Conservation (phyloP, 768 basidiomycete genomes). For the Lentinula aciculospora region DNA sequence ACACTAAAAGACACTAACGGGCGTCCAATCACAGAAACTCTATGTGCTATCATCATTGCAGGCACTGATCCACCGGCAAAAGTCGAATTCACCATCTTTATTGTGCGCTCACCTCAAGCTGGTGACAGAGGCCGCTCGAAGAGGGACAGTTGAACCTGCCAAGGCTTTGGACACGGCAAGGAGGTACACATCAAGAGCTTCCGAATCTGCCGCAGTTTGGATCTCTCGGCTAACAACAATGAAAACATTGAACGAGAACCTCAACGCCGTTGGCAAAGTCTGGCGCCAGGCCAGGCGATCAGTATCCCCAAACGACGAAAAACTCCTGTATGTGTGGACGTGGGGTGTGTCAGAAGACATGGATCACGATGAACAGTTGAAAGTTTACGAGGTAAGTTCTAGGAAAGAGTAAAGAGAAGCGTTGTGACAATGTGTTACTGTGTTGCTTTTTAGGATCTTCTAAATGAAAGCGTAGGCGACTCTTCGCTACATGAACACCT, state of each 20-base stretch:
- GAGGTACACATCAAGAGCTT: conserved; percentile 37
- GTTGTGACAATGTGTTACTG: conserved; percentile 9
- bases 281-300: conserved; percentile 40
- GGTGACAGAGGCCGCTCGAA: conserved; percentile 14
- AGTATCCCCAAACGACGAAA: conserved; percentile 19
- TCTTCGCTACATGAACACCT: conserved; percentile 39
- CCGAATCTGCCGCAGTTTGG: conserved; percentile 43
- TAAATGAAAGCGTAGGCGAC: conserved; percentile 42
- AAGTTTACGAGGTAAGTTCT: conserved; percentile 27
- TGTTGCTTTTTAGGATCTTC: conserved; percentile 33
- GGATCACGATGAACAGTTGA: conserved; percentile 10
- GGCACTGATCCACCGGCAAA: conserved; percentile 20
- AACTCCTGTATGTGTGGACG: conserved; percentile 40
- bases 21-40: conserved; percentile 35
- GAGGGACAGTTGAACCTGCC: conserved; percentile 15
- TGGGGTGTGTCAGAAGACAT: conserved; percentile 38
- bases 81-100: conserved; percentile 21
- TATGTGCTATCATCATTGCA: conserved; percentile 48
- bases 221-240: conserved; percentile 45
- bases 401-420: not conserved
- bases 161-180: conserved; percentile 34
- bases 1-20: not conserved
- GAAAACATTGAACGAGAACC: conserved; percentile 16
- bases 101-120: conserved; percentile 25
- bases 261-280: conserved; percentile 21